Base-by-base conservation (phyloP, 352 stramenopile genomes). In the Globisporangium okanoganense region DNA sequence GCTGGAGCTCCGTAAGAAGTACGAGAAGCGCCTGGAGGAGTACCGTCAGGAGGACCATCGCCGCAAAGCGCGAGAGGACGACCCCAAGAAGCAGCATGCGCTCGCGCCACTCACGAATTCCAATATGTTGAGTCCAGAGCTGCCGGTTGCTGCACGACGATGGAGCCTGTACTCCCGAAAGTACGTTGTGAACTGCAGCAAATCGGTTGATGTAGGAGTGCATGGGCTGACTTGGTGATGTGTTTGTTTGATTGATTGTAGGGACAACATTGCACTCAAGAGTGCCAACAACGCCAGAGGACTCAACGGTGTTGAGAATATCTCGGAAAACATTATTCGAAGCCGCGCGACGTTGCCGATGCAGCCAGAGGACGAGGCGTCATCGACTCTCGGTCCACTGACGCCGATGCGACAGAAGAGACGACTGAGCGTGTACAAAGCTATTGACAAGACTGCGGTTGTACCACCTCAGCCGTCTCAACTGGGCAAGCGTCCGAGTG, bases 161-260 rank as follows among this genome's bases (percentile, higher is more conserved):
- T 90, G 76, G 80, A 92, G 80, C 67, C 60, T 89, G 20, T 86
- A 89, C 67, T 51, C 73, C 27, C 74, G 72, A 72, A 88, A 85
- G 81, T 88, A 72, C 25, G 73, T 73, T 73, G n/a, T 35, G 18
- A 38, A 5, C 18, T 13, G n/a, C 7, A 38, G 6, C 27, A 54
- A 54, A 6, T 24, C 13, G 40, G 25, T 13, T 18, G 25, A 31
- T 16, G 27, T 58, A 14, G 4, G 36, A 18, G 18, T 53, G 12
- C 16, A 53, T 59, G 58, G 8, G 18, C 20, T 51, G 36, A 24
- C 29, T 18, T 40, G 24, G 49, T 58, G 29, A 27, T 40, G 36
- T n/a, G 5, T 36, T 12, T 33, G 25, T 10, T 33, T 71, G 33
- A 67, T 27, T 67, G 2, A 20, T 25, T 54, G 31, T 35, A 80